Conservation (phyloP, 2,329 filamentous ascomycete species). For the Neopestalotiopsis sp. region DNA sequence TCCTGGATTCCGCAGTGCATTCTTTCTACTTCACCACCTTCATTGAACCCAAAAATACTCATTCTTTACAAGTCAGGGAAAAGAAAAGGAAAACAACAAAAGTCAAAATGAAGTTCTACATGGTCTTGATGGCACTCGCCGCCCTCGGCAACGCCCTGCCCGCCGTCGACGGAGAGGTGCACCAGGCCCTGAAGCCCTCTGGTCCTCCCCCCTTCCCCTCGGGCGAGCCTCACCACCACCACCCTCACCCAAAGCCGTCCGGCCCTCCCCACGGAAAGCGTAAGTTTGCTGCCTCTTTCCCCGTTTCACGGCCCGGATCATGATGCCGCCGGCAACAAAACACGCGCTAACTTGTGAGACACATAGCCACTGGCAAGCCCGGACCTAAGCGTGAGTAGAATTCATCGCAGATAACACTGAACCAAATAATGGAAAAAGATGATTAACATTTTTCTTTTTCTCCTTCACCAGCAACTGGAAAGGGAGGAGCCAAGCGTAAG, state of each 20-base stretch:
- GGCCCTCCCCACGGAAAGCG: background rate
- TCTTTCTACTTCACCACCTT: background rate
- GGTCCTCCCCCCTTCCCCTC: background rate
- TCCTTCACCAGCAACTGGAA: too few species aligned
- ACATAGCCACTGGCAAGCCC: background rate
- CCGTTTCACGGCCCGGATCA: too few species aligned
- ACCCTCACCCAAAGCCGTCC: slow-evolving; percentile 5
- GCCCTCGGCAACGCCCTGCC: slow-evolving; percentile 3
- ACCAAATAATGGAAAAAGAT: too few species aligned
- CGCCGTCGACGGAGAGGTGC: slow-evolving; percentile 1
- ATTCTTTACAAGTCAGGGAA: background rate
- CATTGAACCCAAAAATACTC: background rate
- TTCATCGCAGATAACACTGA: too few species aligned
- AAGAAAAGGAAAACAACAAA: background rate
- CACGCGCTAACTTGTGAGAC: background rate
- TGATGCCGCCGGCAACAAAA: too few species aligned
- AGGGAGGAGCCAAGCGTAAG: too few species aligned
- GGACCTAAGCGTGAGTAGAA: background rate
- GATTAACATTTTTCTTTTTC: too few species aligned
- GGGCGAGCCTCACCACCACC: background rate
- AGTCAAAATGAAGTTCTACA: slow-evolving; percentile 9
- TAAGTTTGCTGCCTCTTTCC: background rate
- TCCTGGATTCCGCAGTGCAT: background rate
- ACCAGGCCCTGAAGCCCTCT: background rate
- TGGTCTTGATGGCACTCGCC: slow-evolving; percentile 2